These are phyloP conservation scores for Hemileia vastatrix DNA, from an alignment of 1,284 basidiomycete species.

Conservation along the genomic window DNA sequence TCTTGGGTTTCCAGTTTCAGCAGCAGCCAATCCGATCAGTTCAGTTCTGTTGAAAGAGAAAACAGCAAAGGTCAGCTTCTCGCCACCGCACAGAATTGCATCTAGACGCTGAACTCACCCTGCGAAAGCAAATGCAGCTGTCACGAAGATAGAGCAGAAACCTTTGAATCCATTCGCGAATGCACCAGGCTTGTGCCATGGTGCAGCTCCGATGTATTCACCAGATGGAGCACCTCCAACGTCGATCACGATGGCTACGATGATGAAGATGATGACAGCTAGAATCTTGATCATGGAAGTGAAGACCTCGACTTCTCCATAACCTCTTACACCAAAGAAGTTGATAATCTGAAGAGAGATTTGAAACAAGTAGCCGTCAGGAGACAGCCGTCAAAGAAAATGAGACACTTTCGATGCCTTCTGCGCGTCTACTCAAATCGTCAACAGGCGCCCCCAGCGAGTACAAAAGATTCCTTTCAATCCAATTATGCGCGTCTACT, in stretches of 20 bases:
- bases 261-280: constrained; percentile 39
- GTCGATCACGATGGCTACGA: constrained; percentile 38
- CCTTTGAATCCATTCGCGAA: constrained; percentile 43
- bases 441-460: not conserved
- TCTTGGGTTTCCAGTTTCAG: constrained; percentile 58
- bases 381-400: not conserved
- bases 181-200: constrained; percentile 37
- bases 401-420: not conserved
- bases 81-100: too few species aligned
- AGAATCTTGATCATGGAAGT: constrained; percentile 39
- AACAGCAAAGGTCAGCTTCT: too few species aligned
- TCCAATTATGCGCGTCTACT: not conserved
- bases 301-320: constrained; percentile 51
- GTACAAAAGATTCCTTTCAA: not conserved
- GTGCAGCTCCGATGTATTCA: constrained; percentile 33
- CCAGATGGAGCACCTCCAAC: constrained; percentile 35
- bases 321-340: constrained; percentile 53
- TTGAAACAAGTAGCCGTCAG: constrained; percentile 7
- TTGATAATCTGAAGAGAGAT: constrained; percentile 21
- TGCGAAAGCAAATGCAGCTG: constrained; percentile 40
- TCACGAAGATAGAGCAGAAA: constrained; percentile 38
- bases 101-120: constrained; percentile 5
- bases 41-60: constrained; percentile 53
- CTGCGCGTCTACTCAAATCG: not conserved
- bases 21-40: constrained; percentile 73